phyloP scores from a whole-genome alignment of 2,329 filamentous ascomycete genomes.

The Aureobasidium uvarum region DNA sequence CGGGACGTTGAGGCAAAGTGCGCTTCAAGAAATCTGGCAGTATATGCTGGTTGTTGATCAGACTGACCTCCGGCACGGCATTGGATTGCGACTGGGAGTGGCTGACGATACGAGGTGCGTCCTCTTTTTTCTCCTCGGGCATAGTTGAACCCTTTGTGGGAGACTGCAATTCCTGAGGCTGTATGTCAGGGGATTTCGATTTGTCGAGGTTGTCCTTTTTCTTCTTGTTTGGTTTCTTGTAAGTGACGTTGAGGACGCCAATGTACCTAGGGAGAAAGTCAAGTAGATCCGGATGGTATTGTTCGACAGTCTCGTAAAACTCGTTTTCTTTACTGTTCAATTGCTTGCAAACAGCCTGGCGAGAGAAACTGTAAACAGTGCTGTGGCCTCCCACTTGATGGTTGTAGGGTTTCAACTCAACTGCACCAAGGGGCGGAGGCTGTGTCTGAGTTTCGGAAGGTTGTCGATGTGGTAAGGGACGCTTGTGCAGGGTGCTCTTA shows the following conservation, averaged over 20 bases:
- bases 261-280: constrained; percentile 95
- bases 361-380: constrained; percentile 92
- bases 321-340: constrained; percentile 98
- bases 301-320: constrained; percentile 96
- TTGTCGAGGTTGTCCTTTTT: constrained; percentile 33
- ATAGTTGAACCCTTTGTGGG: constrained; percentile 17
- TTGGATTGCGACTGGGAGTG: constrained; percentile 76
- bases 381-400: constrained; percentile 98
- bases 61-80: constrained; percentile 80
- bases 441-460: constrained; percentile 34
- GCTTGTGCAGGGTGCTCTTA: constrained; percentile 16
- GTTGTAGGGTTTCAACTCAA: constrained; percentile 93
- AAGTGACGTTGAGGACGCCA: constrained; percentile 93
- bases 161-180: constrained; percentile 8
- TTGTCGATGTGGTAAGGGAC: background rate
- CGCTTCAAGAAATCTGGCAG: constrained; percentile 76
- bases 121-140: constrained; percentile 28
- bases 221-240: constrained; percentile 72
- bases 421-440: constrained; percentile 72
- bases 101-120: constrained; percentile 57
- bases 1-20: constrained; percentile 54
- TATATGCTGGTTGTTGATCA: constrained; percentile 92
- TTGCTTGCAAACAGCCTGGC: constrained; percentile 94
- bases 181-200: constrained; percentile 22
- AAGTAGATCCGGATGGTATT: constrained; percentile 82